Evolutionary conservation across 106 monocot species (phyloP).

Genomic region (Allium cepa): DNA sequence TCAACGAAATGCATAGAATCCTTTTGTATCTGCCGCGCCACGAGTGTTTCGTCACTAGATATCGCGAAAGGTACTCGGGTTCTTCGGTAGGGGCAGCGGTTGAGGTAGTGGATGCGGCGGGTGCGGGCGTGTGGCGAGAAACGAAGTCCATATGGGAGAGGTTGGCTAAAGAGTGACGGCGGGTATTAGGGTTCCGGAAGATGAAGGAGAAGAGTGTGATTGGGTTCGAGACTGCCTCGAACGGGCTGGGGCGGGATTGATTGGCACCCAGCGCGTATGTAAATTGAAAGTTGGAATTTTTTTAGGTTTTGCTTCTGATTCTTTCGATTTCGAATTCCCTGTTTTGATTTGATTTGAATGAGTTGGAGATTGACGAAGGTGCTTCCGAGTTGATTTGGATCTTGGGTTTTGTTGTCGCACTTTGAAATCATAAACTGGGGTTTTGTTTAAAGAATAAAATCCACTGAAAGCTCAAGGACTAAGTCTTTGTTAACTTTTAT

Average conservation of each 20-base stretch:
- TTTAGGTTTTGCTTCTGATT: background rate
- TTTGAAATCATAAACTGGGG: too few relatives aligned
- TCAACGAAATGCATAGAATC: slow-evolving; percentile 66
- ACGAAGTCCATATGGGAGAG: slow-evolving; percentile 84
- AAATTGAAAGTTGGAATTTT: slow-evolving; percentile 9
- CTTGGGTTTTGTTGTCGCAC: too few relatives aligned
- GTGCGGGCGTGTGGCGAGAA: slow-evolving; percentile 48
- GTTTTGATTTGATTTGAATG: too few relatives aligned
- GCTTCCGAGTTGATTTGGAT: too few relatives aligned
- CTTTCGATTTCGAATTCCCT: too few relatives aligned
- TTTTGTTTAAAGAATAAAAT: too few relatives aligned
- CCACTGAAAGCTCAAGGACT: too few relatives aligned
- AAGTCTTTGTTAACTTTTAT: too few relatives aligned
- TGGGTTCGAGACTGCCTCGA: slow-evolving; percentile 32
- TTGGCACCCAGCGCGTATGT: slow-evolving; percentile 85
- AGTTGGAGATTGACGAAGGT: too few relatives aligned
- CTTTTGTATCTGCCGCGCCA: slow-evolving; percentile 95
- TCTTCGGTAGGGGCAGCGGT: slow-evolving; percentile 49
- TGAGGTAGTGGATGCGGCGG: slow-evolving; percentile 15
- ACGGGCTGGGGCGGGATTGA: slow-evolving; percentile 66
- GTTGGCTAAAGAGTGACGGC: slow-evolving; percentile 40
- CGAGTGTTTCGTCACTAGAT: slow-evolving; percentile 89
- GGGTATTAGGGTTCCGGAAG: slow-evolving; percentile 47
- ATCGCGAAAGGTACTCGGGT: slow-evolving; percentile 87
- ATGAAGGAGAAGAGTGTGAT: slow-evolving; percentile 16